Evolutionary conservation across 164 flowering plant genomes (phyloP).

Genomic region (Vitis rupestris): DNA sequence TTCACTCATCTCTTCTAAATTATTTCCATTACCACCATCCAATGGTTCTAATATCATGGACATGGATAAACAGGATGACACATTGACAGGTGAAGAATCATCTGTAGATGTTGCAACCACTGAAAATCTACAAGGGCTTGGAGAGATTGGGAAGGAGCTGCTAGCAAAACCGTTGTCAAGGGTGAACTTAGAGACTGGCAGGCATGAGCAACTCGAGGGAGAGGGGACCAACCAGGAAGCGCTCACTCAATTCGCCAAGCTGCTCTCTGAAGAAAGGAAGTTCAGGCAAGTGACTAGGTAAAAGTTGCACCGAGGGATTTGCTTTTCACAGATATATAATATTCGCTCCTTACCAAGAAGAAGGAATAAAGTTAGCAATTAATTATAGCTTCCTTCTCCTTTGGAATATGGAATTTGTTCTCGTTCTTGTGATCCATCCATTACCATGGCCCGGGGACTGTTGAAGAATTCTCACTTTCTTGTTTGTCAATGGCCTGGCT

Average conservation of each 20-base stretch:
- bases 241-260: conserved; percentile 42
- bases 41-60: background rate
- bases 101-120: conserved; percentile 38
- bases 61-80: conserved; percentile 37
- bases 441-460: too few species aligned
- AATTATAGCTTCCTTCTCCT: too few species aligned
- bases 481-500: too few species aligned
- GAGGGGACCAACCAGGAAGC: conserved; percentile 56
- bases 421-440: too few species aligned
- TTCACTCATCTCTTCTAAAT: background rate
- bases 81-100: conserved; percentile 36
- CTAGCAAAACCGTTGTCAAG: conserved; percentile 45
- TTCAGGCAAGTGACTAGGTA: background rate
- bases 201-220: conserved; percentile 22
- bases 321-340: too few species aligned
- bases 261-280: conserved; percentile 33
- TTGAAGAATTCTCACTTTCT: too few species aligned
- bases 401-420: too few species aligned
- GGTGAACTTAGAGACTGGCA: conserved; percentile 49
- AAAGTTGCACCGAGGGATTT: too few species aligned
- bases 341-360: too few species aligned
- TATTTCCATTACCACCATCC: background rate
- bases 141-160: conserved; percentile 33
- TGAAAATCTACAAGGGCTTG: conserved; percentile 39
- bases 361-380: too few species aligned